phyloP scores from a whole-genome alignment of 176 grass and related monocot species.

The Carex kokanica region DNA sequence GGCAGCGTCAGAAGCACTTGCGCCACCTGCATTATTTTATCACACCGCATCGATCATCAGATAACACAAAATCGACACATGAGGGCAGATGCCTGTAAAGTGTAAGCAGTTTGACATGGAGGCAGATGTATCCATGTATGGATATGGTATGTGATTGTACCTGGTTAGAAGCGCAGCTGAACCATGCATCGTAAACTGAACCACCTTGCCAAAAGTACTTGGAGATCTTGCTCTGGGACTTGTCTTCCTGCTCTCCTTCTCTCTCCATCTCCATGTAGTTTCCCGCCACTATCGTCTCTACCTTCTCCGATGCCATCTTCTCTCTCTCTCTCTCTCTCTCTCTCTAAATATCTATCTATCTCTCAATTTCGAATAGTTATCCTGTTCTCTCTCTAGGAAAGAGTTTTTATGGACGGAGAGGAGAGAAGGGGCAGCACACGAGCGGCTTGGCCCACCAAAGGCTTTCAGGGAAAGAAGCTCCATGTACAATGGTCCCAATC shows the following conservation, averaged over 20 bases:
- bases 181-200: conserved; percentile 90
- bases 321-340: too few relatives aligned
- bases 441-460: conserved; percentile 57
- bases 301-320: conserved; percentile 85
- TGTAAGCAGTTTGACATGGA: neutral
- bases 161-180: conserved; percentile 97
- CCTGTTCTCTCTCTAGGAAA: neutral
- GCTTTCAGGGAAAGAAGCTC: conserved; percentile 35
- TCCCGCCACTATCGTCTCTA: conserved; percentile 90
- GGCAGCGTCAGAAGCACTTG: conserved; percentile 98
- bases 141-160: conserved; percentile 13
- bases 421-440: conserved; percentile 56
- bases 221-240: conserved; percentile 25
- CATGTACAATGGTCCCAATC: conserved; percentile 18
- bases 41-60: neutral
- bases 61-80: neutral
- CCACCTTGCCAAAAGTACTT: conserved; percentile 86
- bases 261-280: conserved; percentile 95
- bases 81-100: neutral
- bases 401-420: conserved; percentile 37
- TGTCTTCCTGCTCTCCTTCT: conserved; percentile 20
- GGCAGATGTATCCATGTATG: neutral
- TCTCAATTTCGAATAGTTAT: neutral
- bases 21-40: conserved; percentile 46
- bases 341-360: too few relatives aligned